These are phyloP conservation scores for Cyberlindnera samutprakarnensis DNA, from an alignment of 805 yeast genomes.

Conservation along the genomic window DNA sequence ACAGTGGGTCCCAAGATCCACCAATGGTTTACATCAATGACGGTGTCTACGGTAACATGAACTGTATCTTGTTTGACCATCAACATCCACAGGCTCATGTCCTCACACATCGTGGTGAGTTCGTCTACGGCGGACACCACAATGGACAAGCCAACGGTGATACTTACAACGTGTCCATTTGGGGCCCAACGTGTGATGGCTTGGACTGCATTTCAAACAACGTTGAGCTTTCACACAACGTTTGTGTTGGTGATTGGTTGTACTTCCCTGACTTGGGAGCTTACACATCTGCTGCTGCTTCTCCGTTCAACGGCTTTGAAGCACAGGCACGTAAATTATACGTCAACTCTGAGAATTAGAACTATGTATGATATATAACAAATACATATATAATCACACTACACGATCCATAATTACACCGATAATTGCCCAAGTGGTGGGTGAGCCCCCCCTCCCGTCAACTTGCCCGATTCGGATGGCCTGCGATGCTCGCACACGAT, in stretches of 20 bases:
- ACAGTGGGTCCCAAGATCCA: slow-evolving; percentile 24
- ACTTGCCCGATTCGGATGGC: no score
- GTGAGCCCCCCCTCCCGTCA: no score
- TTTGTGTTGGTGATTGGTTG: slow-evolving; percentile 87
- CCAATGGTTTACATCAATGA: slow-evolving; percentile 85
- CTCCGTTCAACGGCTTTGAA: slow-evolving; percentile 85
- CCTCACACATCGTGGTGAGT: slow-evolving; percentile 45
- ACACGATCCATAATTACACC: no score
- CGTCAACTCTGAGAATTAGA: slow-evolving; percentile 38
- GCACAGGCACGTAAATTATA: slow-evolving; percentile 53
- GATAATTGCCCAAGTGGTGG: no score
- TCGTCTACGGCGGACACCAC: slow-evolving; percentile 29
- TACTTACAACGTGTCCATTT: slow-evolving; percentile 50
- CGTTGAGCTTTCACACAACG: slow-evolving; percentile 46
- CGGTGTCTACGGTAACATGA: slow-evolving; percentile 93
- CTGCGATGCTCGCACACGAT: no score
- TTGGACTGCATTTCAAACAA: slow-evolving; percentile 68
- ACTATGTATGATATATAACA: no score
- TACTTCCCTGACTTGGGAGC: slow-evolving; percentile 84
- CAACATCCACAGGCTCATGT: slow-evolving; percentile 70
- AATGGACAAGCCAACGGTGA: slow-evolving; percentile 7
- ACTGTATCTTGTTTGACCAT: slow-evolving; percentile 90
- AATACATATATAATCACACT: no score
- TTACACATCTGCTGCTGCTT: slow-evolving; percentile 88
- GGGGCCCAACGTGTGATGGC: slow-evolving; percentile 99